Conservation (phyloP, 768 basidiomycete genomes). For the Leccinum broughii region DNA sequence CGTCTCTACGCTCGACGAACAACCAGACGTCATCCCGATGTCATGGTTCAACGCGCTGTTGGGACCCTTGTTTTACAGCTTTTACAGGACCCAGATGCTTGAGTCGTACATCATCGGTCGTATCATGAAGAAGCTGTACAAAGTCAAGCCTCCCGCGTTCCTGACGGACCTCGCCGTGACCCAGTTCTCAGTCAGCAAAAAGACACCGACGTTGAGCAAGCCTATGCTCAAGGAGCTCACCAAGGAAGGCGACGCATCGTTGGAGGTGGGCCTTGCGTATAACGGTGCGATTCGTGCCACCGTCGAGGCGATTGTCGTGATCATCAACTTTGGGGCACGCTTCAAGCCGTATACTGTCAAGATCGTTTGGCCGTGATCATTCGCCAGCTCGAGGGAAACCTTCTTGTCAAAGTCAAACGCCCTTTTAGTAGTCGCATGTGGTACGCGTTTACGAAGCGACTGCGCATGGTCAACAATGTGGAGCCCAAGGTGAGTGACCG, state of each 20-base stretch:
- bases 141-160: slow-evolving; percentile 86
- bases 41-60: slow-evolving; percentile 96
- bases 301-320: slow-evolving; percentile 81
- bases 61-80: slow-evolving; percentile 89
- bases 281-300: slow-evolving; percentile 89
- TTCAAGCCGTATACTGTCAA: slow-evolving; percentile 92
- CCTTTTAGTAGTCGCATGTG: slow-evolving; percentile 95
- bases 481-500: slow-evolving; percentile 94
- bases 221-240: slow-evolving; percentile 99
- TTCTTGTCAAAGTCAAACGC: slow-evolving; percentile 87
- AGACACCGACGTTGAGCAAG: slow-evolving; percentile 84
- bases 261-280: slow-evolving; percentile 84
- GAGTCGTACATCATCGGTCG: slow-evolving; percentile 84
- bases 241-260: slow-evolving; percentile 80
- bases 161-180: slow-evolving; percentile 83
- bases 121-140: slow-evolving; percentile 91
- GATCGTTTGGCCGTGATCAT: slow-evolving; percentile 83
- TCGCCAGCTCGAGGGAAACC: slow-evolving; percentile 87
- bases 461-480: slow-evolving; percentile 84
- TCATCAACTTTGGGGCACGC: slow-evolving; percentile 73
- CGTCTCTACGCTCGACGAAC: slow-evolving; percentile 83
- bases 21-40: slow-evolving; percentile 95
- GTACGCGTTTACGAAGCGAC: slow-evolving; percentile 88
- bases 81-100: slow-evolving; percentile 80
- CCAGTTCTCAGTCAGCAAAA: slow-evolving; percentile 86